Conservation (phyloP, 2,329 filamentous ascomycete species). For the Hirsutella minnesotensis region DNA sequence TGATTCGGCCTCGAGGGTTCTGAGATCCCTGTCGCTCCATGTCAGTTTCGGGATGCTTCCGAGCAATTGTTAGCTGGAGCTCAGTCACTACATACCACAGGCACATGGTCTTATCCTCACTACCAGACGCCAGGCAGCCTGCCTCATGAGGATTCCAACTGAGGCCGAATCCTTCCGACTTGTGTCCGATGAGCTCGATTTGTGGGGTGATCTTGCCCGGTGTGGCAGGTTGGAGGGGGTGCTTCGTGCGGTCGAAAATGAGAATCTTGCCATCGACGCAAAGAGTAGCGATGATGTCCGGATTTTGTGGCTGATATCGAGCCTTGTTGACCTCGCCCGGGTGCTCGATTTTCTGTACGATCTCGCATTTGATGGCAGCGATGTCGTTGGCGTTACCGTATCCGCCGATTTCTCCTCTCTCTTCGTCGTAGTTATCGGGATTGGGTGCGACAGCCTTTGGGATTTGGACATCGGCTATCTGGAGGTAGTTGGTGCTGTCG, state of each 20-base stretch:
- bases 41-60: neutral
- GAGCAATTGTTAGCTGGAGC: neutral
- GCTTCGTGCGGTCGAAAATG: conserved; percentile 93
- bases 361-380: conserved; percentile 70
- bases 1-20: conserved; percentile 57
- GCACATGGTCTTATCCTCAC: conserved; percentile 82
- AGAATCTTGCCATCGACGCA: conserved; percentile 79
- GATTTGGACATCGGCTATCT: conserved; percentile 89
- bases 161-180: conserved; percentile 80
- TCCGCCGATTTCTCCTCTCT: conserved; percentile 85
- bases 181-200: conserved; percentile 75
- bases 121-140: conserved; percentile 78
- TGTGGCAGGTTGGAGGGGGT: conserved; percentile 59
- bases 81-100: conserved; percentile 57
- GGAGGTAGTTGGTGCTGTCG: conserved; percentile 76
- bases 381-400: conserved; percentile 67
- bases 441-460: conserved; percentile 68
- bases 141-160: conserved; percentile 81
- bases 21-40: conserved; percentile 56
- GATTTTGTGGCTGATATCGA: conserved; percentile 93
- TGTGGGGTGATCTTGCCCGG: conserved; percentile 63
- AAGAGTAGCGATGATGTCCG: conserved; percentile 90
- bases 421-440: conserved; percentile 78
- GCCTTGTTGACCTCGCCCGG: conserved; percentile 98
- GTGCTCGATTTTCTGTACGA: conserved; percentile 93